Base-by-base conservation (phyloP, 257 asterid genomes). In the Nyctanthes arbortristis region DNA sequence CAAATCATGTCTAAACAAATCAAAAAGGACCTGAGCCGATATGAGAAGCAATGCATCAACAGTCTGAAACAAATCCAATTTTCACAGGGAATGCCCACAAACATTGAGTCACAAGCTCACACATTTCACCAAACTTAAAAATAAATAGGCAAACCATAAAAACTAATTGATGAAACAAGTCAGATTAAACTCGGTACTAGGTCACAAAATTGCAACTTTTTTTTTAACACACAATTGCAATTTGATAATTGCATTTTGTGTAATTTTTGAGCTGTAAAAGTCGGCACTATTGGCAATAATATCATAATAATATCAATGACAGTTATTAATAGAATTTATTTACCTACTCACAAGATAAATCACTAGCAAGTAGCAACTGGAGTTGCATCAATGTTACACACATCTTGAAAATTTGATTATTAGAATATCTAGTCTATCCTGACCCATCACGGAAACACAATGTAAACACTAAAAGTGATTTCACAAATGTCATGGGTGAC, bases 1-100 rank as follows among this genome's bases (percentile, higher is more conserved):
- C 62, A 82, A 54, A 78, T 94, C 97, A 74, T 91, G 97, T 39
- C 84, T 87, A 74, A 94, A 91, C 79, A 94, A 83, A 80, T 94
- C 99, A 68, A 80, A 84, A 27, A 94, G 96, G 73, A 94, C 99
- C 99, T 94, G 87, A 60, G 76, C 40, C 59, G 60, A 75, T 14
- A 25, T 68, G 66, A 67, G 43, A 80, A 69, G 28, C 52, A 57
- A 52, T 20, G 59, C 30, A 62, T 60, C 8, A 69, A 62, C 54
- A 57, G 66, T 35, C 58, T 5, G 28, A 49, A 43, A 43, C 54
- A 1, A 24, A 43, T 43, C 5, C 24, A n/a, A 16, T 43, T 43
- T n/a, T 43, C 54, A 16, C n/a, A 14, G 14, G 24, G 54, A 6
- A 5, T 43, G 24, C 18, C 54, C 54, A 5, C 10, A 20, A 39